Percentiles rank a stretch among this genome's conserved stretches.
phyloP scores from a whole-genome alignment of 1,284 basidiomycete genomes.

The Erythrobasidium hasegawianum region DNA sequence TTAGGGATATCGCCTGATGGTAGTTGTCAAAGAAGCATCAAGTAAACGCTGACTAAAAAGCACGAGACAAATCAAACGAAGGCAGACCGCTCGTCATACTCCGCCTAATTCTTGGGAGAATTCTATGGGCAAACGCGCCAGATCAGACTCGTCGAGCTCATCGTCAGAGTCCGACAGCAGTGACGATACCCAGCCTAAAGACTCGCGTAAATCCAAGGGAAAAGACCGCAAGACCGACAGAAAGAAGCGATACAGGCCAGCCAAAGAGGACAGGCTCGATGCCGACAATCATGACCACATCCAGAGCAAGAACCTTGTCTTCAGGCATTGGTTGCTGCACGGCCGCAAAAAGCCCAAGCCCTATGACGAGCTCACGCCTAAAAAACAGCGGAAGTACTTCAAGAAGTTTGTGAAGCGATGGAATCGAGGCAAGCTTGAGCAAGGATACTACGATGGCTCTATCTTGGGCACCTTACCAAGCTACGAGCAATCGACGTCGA shows the following conservation, averaged over 20 bases:
- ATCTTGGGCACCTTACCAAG: too few relatives aligned
- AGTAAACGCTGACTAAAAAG: too few relatives aligned
- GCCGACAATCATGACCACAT: slow-evolving; percentile 13
- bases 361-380: slow-evolving; percentile 10
- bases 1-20: too few relatives aligned
- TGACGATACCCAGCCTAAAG: slow-evolving; percentile 17
- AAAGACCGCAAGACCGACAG: slow-evolving; percentile 16
- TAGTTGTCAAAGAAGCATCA: too few relatives aligned
- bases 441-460: slow-evolving; percentile 23
- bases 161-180: slow-evolving; percentile 1
- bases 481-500: too few relatives aligned
- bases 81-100: too few relatives aligned
- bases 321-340: slow-evolving; percentile 23
- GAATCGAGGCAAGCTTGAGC: slow-evolving; percentile 35
- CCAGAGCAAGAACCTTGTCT: slow-evolving; percentile 20
- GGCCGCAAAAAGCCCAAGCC: slow-evolving; percentile 13
- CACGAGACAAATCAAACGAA: too few relatives aligned
- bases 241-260: not conserved
- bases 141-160: slow-evolving; percentile 18
- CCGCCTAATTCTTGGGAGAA: too few relatives aligned
- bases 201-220: not conserved
- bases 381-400: slow-evolving; percentile 29
- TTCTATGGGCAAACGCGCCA: slow-evolving; percentile 12
- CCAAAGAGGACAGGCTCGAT: slow-evolving; percentile 15
- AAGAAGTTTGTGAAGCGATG: slow-evolving; percentile 34